Conservation (phyloP, 805 yeast species). For the Priceomyces medius region DNA sequence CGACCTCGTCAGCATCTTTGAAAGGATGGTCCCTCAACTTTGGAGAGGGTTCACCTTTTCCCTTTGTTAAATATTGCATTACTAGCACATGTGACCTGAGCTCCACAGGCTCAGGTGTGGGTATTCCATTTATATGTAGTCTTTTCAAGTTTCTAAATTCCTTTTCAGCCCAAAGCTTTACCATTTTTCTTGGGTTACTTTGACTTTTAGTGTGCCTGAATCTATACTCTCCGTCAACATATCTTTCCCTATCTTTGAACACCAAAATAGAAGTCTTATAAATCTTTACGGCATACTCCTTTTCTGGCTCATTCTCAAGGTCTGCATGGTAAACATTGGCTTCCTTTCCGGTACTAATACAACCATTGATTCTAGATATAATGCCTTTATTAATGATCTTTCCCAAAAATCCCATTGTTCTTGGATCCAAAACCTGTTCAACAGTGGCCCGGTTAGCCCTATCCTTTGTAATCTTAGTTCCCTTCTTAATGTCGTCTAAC, state of each 20-base stretch:
- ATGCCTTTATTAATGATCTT: constrained; percentile 82
- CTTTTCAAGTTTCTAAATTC: constrained; percentile 92
- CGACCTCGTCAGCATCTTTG: constrained; percentile 62
- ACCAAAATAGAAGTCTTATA: constrained; percentile 95
- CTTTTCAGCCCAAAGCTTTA: constrained; percentile 97
- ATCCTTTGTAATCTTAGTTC: constrained; percentile 67
- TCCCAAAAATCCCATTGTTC: constrained; percentile 80
- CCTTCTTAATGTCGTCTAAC: constrained; percentile 57
- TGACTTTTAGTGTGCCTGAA: constrained; percentile 82
- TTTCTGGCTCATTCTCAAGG: constrained; percentile 64
- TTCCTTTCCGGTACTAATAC: constrained; percentile 95
- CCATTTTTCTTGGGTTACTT: constrained; percentile 96
- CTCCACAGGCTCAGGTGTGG: constrained; percentile 92
- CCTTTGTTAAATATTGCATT: constrained; percentile 83
- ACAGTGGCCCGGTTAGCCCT: constrained; percentile 94
- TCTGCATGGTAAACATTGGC: constrained; percentile 85
- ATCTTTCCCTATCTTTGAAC: constrained; percentile 94
- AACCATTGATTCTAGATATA: constrained; percentile 84
- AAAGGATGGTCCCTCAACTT: constrained; percentile 81
- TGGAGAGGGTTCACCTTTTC: constrained; percentile 90
- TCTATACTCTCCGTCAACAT: constrained; percentile 93
- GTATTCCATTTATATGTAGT: constrained; percentile 72
- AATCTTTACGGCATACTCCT: constrained; percentile 84
- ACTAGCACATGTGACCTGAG: constrained; percentile 86
- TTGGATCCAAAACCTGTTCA: constrained; percentile 93